Base-by-base conservation (phyloP, 805 yeast genomes). In the Kodamaea restingae region DNA sequence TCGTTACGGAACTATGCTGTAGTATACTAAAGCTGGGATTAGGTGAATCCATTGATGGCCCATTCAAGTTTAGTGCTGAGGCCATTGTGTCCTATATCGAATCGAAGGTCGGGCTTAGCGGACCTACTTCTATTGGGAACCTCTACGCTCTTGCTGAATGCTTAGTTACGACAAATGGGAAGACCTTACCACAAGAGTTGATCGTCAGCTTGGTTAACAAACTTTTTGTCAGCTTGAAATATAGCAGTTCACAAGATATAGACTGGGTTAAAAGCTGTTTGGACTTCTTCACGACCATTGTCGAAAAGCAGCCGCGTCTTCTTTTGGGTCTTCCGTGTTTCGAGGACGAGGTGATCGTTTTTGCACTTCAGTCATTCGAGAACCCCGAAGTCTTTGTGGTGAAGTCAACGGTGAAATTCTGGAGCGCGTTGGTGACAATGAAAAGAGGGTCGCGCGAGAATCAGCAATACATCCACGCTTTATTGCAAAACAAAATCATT, bases 11-110 rank as follows among this genome's bases (percentile, higher is more conserved):
- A 47, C 75, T 72, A 18, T 71, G 84, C 18, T 77, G 88, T 42
- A 63, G 69, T 5, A 73, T 88, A 2, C 68, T 87, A 46, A 80
- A 76, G 48, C 49, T 64, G 11, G 95, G 95, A 1, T 58, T 87
- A 11, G 60, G 76, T 3, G 95, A 87, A 50, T 55, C 67, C 3
- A 56, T 77, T 4, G 66, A 74, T 14, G 88, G 88, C 0, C 86
- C 93, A 0, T 85, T 84, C 56, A 79, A 74, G 7, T 72, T 84
- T 42, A 60, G 63, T 0, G 43, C 66, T 3, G 56, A 58, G 2
- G 12, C 34, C n/a, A 45, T 49, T 12, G 27, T 46, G 2, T 18
- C 35, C 60, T 43, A 77, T 65, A 44, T 66, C 66, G 21, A 43
- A 43, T 14, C 50, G 51, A 45, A 76, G 65, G 43, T 55, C 33